Evolutionary conservation across 495 filamentous ascomycete genomes (phyloP).

Genomic region (Opeltia flavorubescens): DNA sequence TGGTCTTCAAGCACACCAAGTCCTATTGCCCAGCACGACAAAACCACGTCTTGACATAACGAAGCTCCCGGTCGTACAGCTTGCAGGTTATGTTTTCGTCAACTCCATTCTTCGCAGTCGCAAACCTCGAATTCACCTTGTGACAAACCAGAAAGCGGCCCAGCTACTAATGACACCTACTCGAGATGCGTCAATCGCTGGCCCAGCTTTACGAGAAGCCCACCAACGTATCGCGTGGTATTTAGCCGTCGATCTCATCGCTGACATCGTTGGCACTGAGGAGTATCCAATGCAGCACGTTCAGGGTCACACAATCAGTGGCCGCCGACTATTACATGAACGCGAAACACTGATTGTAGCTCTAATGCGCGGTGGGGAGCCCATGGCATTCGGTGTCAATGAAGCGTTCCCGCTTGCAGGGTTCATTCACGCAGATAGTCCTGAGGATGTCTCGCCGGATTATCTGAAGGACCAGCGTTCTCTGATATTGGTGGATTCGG

Average conservation of each 20-base stretch:
- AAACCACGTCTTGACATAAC: constrained; percentile 31
- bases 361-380: constrained; percentile 52
- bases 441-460: constrained; percentile 29
- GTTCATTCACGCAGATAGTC: constrained; percentile 39
- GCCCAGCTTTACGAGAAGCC: constrained; percentile 34
- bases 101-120: constrained; percentile 18
- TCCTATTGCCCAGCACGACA: constrained; percentile 28
- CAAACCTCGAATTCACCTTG: constrained; percentile 24
- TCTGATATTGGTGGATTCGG: constrained; percentile 46
- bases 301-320: constrained; percentile 31
- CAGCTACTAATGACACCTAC: constrained; percentile 45
- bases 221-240: constrained; percentile 40
- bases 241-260: constrained; percentile 35
- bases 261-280: constrained; percentile 39
- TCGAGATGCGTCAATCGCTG: constrained; percentile 33
- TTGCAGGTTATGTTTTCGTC: constrained; percentile 26
- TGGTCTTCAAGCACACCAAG: constrained; percentile 31
- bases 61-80: constrained; percentile 30
- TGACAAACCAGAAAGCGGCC: constrained; percentile 29
- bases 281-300: constrained; percentile 37
- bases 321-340: constrained; percentile 40
- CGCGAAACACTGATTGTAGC: constrained; percentile 40
- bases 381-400: constrained; percentile 51
- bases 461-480: constrained; percentile 28
- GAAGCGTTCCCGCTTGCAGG: constrained; percentile 38